Evolutionary conservation across 2,329 filamentous ascomycete species (phyloP), one percentile per base, ranked within the genome.

Genomic region (Hirsutella minnesotensis): DNA sequence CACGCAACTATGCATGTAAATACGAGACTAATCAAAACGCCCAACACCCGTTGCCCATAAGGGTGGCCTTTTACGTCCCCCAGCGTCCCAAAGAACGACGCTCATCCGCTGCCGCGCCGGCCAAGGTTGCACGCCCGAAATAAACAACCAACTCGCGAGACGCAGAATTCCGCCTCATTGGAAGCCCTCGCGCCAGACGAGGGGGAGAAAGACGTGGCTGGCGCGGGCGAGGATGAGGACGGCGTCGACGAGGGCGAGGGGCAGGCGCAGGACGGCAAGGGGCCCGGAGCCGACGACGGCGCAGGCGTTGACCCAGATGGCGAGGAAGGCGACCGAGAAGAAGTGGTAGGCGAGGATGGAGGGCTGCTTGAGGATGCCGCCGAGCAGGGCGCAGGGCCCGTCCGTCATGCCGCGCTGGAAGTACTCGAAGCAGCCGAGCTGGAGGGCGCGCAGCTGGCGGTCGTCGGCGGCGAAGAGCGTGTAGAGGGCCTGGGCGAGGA

Each of bases 401-500:
- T 85, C 78, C 19, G 87, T 75, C 62, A 80, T 78, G 47, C 79
- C 78, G 39, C 81, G 72, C 58, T 86, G 72, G 68, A 98, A 98
- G 65, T 98, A 98, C 24, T 74, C 70, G 68, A 96, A 96, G 68
- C 92, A 98, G 39, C 92, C 92, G 50, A 75, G 75, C 66, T 94
- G 88, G 38, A 98, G 78, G 43, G 84, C 80, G 49, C 77, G 77
- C 41, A 96, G 77, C 56, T 89, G 77, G 37, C 71, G 64, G 62
- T 86, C 83, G 59, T 94, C 72, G 41, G 90, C 92, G 15, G 90
- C 87, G 59, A 96, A 98, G 12, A 98, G 77, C 27, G 76, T 72
- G 67, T 98, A 98, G 2, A 98, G 74, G 0, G 92, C 89, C 69
- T 92, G 86, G 1, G 92, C 90, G n/a, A 98, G 79, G 53, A 96